Evolutionary conservation across 495 filamentous ascomycete species (phyloP).

Genomic region (Hyaloscypha finlandica): DNA sequence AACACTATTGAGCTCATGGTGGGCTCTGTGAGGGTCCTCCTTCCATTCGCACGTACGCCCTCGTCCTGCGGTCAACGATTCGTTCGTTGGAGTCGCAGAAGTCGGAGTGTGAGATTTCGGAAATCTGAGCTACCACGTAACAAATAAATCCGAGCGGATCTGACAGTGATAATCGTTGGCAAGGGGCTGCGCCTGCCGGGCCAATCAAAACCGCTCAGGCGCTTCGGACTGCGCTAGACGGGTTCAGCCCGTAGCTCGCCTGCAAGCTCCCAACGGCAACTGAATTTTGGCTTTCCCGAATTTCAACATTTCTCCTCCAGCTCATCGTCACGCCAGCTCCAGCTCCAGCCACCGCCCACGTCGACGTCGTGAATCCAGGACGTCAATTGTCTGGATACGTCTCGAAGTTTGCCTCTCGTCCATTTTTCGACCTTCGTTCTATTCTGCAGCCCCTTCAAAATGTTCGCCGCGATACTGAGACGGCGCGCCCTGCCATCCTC

Average conservation of each 20-base stretch:
- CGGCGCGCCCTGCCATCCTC: constrained; percentile 53
- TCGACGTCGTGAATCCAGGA: constrained; percentile 22
- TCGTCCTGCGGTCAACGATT: neutral
- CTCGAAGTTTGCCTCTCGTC: constrained; percentile 32
- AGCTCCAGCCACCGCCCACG: constrained; percentile 15
- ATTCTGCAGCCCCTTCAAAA: constrained; percentile 36
- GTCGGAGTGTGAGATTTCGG: neutral
- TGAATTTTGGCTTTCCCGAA: constrained; percentile 18
- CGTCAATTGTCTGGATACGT: constrained; percentile 34
- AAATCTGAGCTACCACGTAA: constrained; percentile 21
- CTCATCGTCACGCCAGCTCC: neutral
- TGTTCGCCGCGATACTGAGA: constrained; percentile 56
- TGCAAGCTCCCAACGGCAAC: constrained; percentile 11
- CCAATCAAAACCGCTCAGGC: neutral
- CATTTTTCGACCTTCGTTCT: constrained; percentile 33
- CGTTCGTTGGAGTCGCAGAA: neutral
- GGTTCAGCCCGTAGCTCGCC: constrained; percentile 8
- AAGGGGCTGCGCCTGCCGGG: neutral
- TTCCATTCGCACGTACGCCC: constrained; percentile 33
- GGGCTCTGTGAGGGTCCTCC: constrained; percentile 36
- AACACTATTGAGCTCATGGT: constrained; percentile 93
- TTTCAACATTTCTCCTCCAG: constrained; percentile 16
- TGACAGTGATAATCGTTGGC: neutral
- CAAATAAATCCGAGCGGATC: constrained; percentile 9
- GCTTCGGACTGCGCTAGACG: neutral